Base-by-base conservation (phyloP, 257 asterid genomes). In the Penstemon davidsonii region DNA sequence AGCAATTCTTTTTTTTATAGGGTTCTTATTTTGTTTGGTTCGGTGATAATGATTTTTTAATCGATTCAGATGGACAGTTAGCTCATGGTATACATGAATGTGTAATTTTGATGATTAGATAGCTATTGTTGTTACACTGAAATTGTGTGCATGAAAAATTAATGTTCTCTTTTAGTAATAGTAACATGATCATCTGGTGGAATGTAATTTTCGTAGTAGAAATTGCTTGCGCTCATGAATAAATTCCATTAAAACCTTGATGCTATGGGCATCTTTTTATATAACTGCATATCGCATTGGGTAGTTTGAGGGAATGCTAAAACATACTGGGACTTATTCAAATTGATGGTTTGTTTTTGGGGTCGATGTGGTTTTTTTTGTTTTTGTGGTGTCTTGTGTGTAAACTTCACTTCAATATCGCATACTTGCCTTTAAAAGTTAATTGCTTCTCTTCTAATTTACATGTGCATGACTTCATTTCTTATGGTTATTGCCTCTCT, bases 81-180 rank as follows among this genome's bases (percentile, higher is more conserved):
- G 10, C 9, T 66, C 52, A 25, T 33, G 43, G 33, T 25, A 25
- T 25, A 25, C 33, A 25, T 25, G 36, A 71, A 66, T 43, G 39
- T 72, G 56, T 79, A 73, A 39, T 73, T 76, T 79, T 72, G 76
- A 62, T 60, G 59, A 55, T 79, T 7, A 38, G 19, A 62, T 7
- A 72, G 78, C 73, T 58, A 60, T 25, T 25, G 33, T 25, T 25
- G 33, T 25, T 25, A 2, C 33, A 25, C 33, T 25, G 2, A 25
- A 25, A 25, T 25, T 7, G n/a, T 46, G 10, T 9, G 13, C 51
- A 46, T 46, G 51, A 2, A 46, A 46, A 7, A 12, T 46, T 6
- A 13, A 13, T 5, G 11, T 0, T 49, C 7, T 25, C 33, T 25
- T 25, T 25, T 25, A 8, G 33, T 53, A 69, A 46, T 49, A 9